Base-by-base conservation (phyloP, 441 rosid genomes). In the Erodium texanum region DNA sequence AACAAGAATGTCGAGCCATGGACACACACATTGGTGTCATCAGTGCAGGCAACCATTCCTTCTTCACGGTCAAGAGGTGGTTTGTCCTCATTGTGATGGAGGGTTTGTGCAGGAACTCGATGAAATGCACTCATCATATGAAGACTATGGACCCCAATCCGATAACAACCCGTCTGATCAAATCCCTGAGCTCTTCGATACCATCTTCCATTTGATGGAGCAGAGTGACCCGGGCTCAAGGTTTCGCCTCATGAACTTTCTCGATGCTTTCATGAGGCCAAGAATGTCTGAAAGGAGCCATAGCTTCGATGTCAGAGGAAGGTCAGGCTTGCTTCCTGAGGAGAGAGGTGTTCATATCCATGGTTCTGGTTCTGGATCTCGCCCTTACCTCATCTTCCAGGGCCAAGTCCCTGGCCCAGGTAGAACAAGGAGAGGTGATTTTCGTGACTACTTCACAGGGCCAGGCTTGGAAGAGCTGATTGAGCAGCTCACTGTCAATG, bases 31-130 rank as follows among this genome's bases (percentile, higher is more conserved):
- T 41, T 73, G 76, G 76, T 73, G 76, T 68, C 41, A 67, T 24
- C 71, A 23, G 16, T 73, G 76, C 68, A 24, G n/a, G 19, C 71
- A 23, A 23, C 18, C 71, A 54, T 24, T 68, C 23, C 9, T 29
- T 29, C 59, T 63, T 15, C 67, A 16, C 16, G 76, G 76, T 15
- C 1, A 12, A 19, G 76, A 73, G 15, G 65, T 68, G 29, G 52
- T 68, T 23, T 73, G 76, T 59, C 68, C 71, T 15, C 15, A 3
- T 64, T 73, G 76, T 15, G 36, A 36, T 23, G 71, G 76, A 15
- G 71, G 71, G n/a, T 73, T 73, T 68, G 76, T 73, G 50, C 71
- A 73, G 36, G 76, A 73, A 68, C 76, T 68, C n/a, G 43, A 36
- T 36, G 43, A 36, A 8, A 36, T 36, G 43, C 43, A 36, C 43